phyloP scores from a whole-genome alignment of 1,284 basidiomycete species.

The Boletus semigastroideus region DNA sequence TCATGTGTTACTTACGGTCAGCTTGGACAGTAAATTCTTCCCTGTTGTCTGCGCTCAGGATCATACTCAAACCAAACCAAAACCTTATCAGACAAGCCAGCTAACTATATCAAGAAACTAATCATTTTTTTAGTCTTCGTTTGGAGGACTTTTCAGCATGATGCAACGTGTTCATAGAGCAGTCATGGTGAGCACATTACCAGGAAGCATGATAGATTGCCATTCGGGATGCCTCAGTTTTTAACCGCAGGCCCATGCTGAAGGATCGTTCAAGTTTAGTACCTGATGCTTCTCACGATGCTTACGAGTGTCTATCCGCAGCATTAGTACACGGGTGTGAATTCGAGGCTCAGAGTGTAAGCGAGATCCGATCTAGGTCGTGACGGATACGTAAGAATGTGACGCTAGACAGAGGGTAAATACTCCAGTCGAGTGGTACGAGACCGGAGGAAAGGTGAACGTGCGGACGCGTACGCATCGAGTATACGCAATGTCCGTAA shows the following conservation, averaged over 20 bases:
- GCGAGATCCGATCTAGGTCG: background rate
- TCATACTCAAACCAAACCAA: too few relatives aligned
- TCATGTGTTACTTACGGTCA: conserved; percentile 23
- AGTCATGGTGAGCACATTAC: conserved; percentile 11
- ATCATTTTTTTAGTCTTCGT: conserved; percentile 13
- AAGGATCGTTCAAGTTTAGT: background rate
- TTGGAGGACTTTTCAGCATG: conserved; percentile 11
- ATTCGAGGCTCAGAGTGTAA: conserved; percentile 28
- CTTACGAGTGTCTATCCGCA: conserved; percentile 1
- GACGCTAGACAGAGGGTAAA: too few relatives aligned
- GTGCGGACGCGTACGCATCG: too few relatives aligned
- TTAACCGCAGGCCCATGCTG: conserved; percentile 8
- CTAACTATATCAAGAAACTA: conserved; percentile 15
- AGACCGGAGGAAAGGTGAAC: too few relatives aligned
- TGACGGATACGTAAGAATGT: too few relatives aligned
- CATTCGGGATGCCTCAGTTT: background rate
- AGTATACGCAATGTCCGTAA: too few relatives aligned
- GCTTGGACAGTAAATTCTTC: conserved; percentile 11
- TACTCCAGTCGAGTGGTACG: too few relatives aligned
- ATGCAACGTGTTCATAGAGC: conserved; percentile 1
- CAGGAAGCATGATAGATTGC: background rate
- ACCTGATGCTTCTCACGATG: background rate
- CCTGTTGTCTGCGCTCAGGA: background rate
- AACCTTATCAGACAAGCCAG: background rate
- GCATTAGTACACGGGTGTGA: conserved; percentile 14